phyloP scores from a whole-genome alignment of 2,329 filamentous ascomycete genomes.

The Tolypocladium guangdongense region DNA sequence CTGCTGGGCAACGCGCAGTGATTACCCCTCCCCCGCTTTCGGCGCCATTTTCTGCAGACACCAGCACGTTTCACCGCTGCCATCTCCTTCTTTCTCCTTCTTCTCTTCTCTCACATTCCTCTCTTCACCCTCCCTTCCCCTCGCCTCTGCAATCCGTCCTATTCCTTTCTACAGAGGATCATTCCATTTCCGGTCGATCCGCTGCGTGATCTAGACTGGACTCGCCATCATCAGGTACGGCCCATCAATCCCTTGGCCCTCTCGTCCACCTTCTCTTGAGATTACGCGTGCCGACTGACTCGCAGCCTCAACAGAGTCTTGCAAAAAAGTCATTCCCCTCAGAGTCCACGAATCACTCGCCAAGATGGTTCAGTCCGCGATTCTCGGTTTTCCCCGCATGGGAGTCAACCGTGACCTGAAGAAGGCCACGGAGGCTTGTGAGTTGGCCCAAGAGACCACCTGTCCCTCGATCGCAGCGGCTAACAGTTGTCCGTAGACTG shows the following conservation, averaged over 20 bases:
- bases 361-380: constrained; percentile 57
- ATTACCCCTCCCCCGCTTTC: constrained; percentile 25
- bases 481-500: constrained; percentile 42
- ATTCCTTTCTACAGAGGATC: constrained; percentile 4
- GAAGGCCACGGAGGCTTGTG: constrained; percentile 96
- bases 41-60: constrained; percentile 14
- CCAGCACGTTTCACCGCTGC: constrained; percentile 5
- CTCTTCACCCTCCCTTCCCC: constrained; percentile 11
- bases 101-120: constrained; percentile 9
- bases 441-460: constrained; percentile 22
- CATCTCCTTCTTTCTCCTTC: constrained; percentile 10
- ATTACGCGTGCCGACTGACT: not conserved
- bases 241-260: not conserved
- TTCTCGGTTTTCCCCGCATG: constrained; percentile 99
- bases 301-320: not conserved
- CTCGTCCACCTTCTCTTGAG: not conserved
- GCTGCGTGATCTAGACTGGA: not conserved
- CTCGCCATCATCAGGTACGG: not conserved
- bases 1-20: not conserved
- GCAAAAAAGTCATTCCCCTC: not conserved
- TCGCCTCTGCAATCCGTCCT: constrained; percentile 5
- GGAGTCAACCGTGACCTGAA: constrained; percentile 97
- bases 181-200: not conserved
- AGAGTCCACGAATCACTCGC: constrained; percentile 16
- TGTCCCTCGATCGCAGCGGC: constrained; percentile 7